A percentile compares a stretch with the other conserved stretches of the same genome.
These are phyloP conservation scores for Dioscorea dumetorum DNA, from an alignment of 106 monocot species.

Conservation along the genomic window DNA sequence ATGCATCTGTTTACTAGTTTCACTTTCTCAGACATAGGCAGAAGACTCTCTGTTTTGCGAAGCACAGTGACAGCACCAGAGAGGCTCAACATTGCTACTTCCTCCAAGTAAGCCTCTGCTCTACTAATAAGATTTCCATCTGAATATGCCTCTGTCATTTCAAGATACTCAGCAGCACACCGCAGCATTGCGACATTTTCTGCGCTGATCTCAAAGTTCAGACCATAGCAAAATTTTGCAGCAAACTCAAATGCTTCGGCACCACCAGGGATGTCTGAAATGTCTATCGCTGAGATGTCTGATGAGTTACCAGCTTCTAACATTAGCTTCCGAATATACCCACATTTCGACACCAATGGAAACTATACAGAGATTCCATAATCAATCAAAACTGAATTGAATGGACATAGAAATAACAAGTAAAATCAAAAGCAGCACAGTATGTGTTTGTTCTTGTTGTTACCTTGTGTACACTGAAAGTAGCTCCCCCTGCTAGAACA, in stretches of 20 bases:
- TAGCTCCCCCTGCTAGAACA: constrained; percentile 40
- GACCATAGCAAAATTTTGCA: constrained; percentile 22
- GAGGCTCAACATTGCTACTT: constrained; percentile 16
- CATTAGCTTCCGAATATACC: constrained; percentile 41
- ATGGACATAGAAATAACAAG: background rate
- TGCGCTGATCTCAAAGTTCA: constrained; percentile 20
- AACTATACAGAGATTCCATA: constrained; percentile 29
- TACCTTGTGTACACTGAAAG: constrained; percentile 82
- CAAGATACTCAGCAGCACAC: constrained; percentile 18
- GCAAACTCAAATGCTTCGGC: constrained; percentile 18
- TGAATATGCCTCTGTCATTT: constrained; percentile 23
- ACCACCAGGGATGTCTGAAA: constrained; percentile 35
- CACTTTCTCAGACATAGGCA: constrained; percentile 20
- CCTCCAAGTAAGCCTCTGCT: constrained; percentile 11
- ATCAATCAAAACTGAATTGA: background rate
- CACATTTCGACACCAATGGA: constrained; percentile 64
- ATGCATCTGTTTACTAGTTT: constrained; percentile 13
- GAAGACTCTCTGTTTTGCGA: constrained; percentile 12
- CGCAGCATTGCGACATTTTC: constrained; percentile 10
- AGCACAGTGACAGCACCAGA: constrained; percentile 10
- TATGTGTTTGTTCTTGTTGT: background rate
- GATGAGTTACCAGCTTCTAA: constrained; percentile 21
- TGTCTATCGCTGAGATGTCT: constrained; percentile 21
- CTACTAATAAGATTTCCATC: constrained; percentile 11
- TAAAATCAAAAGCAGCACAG: background rate